phyloP scores from a whole-genome alignment of 148 eudicot genomes.

The Spergularia bocconei region DNA sequence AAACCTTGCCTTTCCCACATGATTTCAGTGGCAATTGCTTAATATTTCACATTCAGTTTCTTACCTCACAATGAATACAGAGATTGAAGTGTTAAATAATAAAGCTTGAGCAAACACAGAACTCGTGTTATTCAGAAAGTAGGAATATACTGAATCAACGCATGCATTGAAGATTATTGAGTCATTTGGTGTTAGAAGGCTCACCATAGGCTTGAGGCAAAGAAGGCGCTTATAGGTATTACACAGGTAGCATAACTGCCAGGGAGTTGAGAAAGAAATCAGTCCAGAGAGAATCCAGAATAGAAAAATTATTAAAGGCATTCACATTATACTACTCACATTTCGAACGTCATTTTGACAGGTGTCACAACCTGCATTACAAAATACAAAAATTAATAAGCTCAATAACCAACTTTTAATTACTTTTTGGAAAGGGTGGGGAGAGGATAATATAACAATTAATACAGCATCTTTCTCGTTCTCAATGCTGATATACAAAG shows the following conservation, averaged over 20 bases:
- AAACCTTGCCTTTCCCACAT: no score
- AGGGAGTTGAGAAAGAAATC: constrained; percentile 13
- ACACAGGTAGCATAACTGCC: constrained; percentile 78
- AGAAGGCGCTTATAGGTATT: constrained; percentile 85
- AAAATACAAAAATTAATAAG: constrained; percentile 3
- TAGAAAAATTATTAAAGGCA: not conserved
- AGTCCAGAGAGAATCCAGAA: not conserved
- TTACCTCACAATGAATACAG: no score
- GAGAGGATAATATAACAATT: not conserved
- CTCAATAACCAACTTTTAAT: not conserved
- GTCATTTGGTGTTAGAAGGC: constrained; percentile 11
- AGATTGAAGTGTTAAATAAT: no score
- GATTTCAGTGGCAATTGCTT: no score
- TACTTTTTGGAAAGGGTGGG: not conserved
- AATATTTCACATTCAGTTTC: no score
- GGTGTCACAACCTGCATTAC: constrained; percentile 83
- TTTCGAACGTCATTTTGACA: constrained; percentile 91
- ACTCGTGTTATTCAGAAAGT: no score
- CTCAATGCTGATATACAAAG: no score
- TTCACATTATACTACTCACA: constrained; percentile 48
- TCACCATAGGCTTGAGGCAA: constrained; percentile 93
- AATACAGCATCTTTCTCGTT: not conserved
- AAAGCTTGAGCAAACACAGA: no score
- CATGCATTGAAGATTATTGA: not conserved
- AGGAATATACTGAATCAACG: no score